Percentiles rank a stretch among this genome's conserved stretches.
Evolutionary conservation across 495 filamentous ascomycete species (phyloP).

Genomic region (Aspergillus biplanus): DNA sequence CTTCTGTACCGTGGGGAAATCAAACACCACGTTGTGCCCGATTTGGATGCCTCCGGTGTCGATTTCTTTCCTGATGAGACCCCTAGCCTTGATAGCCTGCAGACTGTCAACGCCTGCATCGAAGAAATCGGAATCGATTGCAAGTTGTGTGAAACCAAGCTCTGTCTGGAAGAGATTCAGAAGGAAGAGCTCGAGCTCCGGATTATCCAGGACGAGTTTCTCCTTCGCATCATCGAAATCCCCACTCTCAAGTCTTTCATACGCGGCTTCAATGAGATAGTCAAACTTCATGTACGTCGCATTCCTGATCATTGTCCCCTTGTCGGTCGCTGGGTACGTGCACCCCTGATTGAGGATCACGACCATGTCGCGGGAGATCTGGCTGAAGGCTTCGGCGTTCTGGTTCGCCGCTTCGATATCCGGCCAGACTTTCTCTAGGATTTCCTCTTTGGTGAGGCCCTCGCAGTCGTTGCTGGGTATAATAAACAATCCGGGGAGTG

Average conservation of each 20-base stretch:
- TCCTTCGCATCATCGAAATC: background rate
- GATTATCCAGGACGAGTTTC: constrained; percentile 24
- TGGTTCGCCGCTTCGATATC: constrained; percentile 43
- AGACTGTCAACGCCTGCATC: constrained; percentile 58
- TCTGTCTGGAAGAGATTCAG: constrained; percentile 32
- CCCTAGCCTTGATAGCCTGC: constrained; percentile 53
- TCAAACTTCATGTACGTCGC: constrained; percentile 46
- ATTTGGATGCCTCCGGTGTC: constrained; percentile 39
- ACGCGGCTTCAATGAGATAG: constrained; percentile 44
- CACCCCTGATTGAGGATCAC: constrained; percentile 37
- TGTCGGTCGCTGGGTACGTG: constrained; percentile 50
- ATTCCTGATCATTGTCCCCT: constrained; percentile 52
- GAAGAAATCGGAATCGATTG: constrained; percentile 50
- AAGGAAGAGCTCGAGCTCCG: constrained; percentile 31
- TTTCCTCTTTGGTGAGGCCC: constrained; percentile 33
- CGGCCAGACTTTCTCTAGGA: constrained; percentile 47
- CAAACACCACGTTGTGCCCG: constrained; percentile 49
- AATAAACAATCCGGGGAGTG: constrained; percentile 40
- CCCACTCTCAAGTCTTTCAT: constrained; percentile 26
- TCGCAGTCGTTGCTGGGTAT: constrained; percentile 36
- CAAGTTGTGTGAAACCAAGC: constrained; percentile 24
- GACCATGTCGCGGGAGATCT: constrained; percentile 51
- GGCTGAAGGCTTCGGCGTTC: constrained; percentile 46
- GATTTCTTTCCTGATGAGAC: constrained; percentile 40
- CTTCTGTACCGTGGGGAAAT: constrained; percentile 42